phyloP scores from a whole-genome alignment of 306 rosid genomes.

The Malus sieversii region DNA sequence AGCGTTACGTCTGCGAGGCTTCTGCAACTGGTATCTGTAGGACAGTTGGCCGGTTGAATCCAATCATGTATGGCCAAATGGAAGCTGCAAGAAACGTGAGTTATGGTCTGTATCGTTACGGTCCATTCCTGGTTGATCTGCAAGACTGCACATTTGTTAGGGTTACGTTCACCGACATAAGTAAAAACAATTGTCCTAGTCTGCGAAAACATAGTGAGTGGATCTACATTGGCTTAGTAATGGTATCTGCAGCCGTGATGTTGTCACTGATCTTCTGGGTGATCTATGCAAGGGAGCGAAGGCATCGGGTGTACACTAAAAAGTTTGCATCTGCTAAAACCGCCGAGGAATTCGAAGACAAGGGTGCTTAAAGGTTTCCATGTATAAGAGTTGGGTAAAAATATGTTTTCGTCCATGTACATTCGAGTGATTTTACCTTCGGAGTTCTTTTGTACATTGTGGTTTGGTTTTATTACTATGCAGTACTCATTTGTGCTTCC shows the following conservation, averaged over 20 bases:
- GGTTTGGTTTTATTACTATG: background rate
- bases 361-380: background rate
- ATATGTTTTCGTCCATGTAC: background rate
- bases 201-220: slow-evolving; percentile 26
- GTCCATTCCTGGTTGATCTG: slow-evolving; percentile 55
- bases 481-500: background rate
- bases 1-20: slow-evolving; percentile 44
- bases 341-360: background rate
- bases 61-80: slow-evolving; percentile 39
- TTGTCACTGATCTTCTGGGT: slow-evolving; percentile 61
- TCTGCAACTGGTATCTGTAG: slow-evolving; percentile 34
- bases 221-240: slow-evolving; percentile 45
- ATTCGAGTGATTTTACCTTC: background rate
- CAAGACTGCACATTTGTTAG: slow-evolving; percentile 61
- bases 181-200: slow-evolving; percentile 43
- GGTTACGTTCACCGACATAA: slow-evolving; percentile 40
- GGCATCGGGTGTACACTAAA: slow-evolving; percentile 71
- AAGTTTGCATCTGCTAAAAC: slow-evolving; percentile 8
- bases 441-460: background rate
- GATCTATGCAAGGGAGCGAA: slow-evolving; percentile 52
- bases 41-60: slow-evolving; percentile 57
- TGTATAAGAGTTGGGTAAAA: background rate
- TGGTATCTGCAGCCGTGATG: slow-evolving; percentile 65
- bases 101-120: slow-evolving; percentile 51
- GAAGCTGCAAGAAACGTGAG: slow-evolving; percentile 46